Percentiles rank a stretch among this genome's conserved stretches.
phyloP scores from a whole-genome alignment of 1,284 basidiomycete species.

The Boletus holoroseus region DNA sequence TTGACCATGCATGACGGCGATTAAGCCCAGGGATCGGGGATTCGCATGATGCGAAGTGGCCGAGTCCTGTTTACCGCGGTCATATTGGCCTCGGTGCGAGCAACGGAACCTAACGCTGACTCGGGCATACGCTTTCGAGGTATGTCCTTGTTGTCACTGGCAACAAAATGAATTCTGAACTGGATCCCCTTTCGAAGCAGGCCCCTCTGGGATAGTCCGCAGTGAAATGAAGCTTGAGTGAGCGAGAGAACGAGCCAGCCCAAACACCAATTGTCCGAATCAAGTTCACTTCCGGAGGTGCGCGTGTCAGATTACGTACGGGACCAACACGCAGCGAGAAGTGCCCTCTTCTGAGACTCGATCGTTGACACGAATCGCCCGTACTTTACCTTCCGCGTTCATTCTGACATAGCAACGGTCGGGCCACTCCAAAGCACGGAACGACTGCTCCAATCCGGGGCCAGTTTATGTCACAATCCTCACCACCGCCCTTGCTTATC shows the following conservation, averaged over 20 bases:
- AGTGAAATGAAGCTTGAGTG: constrained; percentile 9
- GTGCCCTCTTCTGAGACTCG: constrained; percentile 24
- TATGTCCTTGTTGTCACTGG: constrained; percentile 23
- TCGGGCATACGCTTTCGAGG: constrained; percentile 13
- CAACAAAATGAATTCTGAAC: constrained; percentile 26
- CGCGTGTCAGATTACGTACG: constrained; percentile 31
- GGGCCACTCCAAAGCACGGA: constrained; percentile 13
- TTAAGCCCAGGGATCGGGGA: constrained; percentile 23
- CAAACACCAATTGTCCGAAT: constrained; percentile 15
- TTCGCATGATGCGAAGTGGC: constrained; percentile 19
- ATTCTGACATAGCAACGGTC: constrained; percentile 27
- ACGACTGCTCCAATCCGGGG: constrained; percentile 14
- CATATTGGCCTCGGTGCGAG: constrained; percentile 6
- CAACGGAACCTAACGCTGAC: constrained; percentile 4
- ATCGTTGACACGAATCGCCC: constrained; percentile 28
- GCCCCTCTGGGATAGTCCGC: constrained; percentile 6
- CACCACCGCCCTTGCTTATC: constrained; percentile 7
- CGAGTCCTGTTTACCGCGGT: constrained; percentile 18
- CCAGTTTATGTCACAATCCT: constrained; percentile 24
- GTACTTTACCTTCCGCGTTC: constrained; percentile 12
- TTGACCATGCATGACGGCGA: constrained; percentile 21
- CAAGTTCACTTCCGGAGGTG: constrained; percentile 23
- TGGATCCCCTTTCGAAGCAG: constrained; percentile 19
- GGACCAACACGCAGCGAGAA: constrained; percentile 22
- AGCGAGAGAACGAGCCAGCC: constrained; percentile 13